Base-by-base conservation (phyloP, 2,329 filamentous ascomycete species). In the Ophiostoma triangulosporum region DNA sequence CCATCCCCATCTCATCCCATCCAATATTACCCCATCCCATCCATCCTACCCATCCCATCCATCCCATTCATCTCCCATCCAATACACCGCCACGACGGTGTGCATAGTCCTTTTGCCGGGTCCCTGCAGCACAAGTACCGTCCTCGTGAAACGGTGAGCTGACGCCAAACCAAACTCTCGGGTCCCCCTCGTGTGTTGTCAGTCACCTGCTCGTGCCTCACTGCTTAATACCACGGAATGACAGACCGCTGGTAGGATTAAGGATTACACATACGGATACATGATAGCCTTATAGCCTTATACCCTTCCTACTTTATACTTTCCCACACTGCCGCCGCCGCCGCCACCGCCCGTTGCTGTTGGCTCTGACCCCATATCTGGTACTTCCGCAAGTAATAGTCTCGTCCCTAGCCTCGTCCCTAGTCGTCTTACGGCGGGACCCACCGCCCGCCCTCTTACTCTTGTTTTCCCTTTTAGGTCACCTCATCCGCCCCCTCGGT, bases 401-500 rank as follows among this genome's bases (percentile, higher is more conserved):
- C 38, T 9, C 7, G 38, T 22, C 38, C 8, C 38, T 22, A 22
- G 38, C 38, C 17, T 24, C 38, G 6, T 17, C 36, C 9, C 5
- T 20, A 20, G 17, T 26, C 24, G 22, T 38, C 35, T 38, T 38
- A 3, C 12, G 17, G 35, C 38, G 38, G 38, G 38, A 43, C 38
- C 33, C 33, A 6, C 5, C 15, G 33, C 33, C 33, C n/a, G 43
- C 43, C 40, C 43, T 46, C 36, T 43, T 40, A 40, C 6, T 27
- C 24, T 29, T 46, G 26, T 17, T 29, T 46, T 46, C 43, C 43
- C 26, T 46, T 46, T 46, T 46, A 46, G 43, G 43, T 29, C 43
- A 27, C 15, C 43, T 46, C 38, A 46, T 46, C 43, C 43, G 43
- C 43, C 43, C 26, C 43, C 43, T 46, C 43, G 43, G 43, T 46